phyloP scores from a whole-genome alignment of 768 basidiomycete species.

The Rhodocollybia butyracea region DNA sequence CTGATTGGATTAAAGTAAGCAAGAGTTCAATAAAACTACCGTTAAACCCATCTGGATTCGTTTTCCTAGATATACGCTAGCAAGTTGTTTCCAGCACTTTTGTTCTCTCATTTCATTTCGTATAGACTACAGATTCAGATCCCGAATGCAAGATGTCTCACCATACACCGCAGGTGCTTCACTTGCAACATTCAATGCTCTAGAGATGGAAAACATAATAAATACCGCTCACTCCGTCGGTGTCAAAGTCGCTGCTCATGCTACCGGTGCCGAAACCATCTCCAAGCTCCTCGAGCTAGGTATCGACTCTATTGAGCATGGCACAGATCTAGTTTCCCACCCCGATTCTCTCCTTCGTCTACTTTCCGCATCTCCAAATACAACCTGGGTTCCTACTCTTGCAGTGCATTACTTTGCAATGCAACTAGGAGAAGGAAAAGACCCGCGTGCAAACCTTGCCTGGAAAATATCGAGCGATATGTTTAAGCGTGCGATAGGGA shows the following conservation, averaged over 20 bases:
- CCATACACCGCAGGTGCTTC: constrained; percentile 25
- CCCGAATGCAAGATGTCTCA: constrained; percentile 41
- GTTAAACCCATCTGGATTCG: constrained; percentile 1
- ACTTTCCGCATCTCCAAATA: constrained; percentile 22
- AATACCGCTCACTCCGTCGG: constrained; percentile 46
- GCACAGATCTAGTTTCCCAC: constrained; percentile 26
- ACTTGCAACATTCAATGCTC: constrained; percentile 40
- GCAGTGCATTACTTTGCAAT: constrained; percentile 40
- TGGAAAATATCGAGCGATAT: constrained; percentile 38
- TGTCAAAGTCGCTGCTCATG: constrained; percentile 59
- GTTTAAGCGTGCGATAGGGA: constrained; percentile 44
- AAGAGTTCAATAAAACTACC: background rate
- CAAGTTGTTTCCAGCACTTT: constrained; percentile 29
- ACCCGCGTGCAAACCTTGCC: constrained; percentile 11
- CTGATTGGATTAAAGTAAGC: constrained; percentile 65
- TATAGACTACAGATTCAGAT: constrained; percentile 54
- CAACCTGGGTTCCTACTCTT: constrained; percentile 60
- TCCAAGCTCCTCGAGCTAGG: constrained; percentile 32
- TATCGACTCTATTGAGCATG: constrained; percentile 61
- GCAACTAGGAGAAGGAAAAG: constrained; percentile 8
- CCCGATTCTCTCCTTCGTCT: constrained; percentile 19
- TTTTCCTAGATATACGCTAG: constrained; percentile 47
- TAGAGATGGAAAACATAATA: constrained; percentile 49
- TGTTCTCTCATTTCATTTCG: constrained; percentile 13
- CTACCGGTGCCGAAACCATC: constrained; percentile 30